Conservation (phyloP, 2,329 filamentous ascomycete genomes). For the Lachnellula occidentalis region DNA sequence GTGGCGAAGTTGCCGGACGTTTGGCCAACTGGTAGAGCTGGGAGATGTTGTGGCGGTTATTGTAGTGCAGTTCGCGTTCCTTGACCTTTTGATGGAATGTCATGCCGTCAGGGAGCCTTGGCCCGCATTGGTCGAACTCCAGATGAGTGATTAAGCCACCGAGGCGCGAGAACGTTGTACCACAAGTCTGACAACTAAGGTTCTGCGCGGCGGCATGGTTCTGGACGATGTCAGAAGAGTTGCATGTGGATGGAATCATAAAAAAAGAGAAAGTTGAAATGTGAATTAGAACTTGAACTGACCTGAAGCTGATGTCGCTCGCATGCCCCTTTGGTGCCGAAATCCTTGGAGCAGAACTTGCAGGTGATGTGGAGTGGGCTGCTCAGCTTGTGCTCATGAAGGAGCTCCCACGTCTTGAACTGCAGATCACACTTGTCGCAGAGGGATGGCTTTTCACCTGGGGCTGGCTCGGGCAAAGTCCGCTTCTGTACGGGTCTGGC, state of each 20-base stretch:
- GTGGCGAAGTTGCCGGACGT: neutral
- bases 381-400: conserved; percentile 12
- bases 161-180: neutral
- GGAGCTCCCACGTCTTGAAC: conserved; percentile 2
- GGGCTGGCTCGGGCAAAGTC: neutral
- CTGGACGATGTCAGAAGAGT: neutral
- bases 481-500: neutral
- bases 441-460: neutral
- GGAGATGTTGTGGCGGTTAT: neutral
- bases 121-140: neutral
- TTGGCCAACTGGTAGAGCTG: neutral
- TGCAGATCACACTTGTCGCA: conserved; percentile 4
- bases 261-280: neutral
- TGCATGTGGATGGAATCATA: neutral
- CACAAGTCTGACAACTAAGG: neutral
- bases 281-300: neutral
- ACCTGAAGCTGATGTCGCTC: conserved; percentile 5
- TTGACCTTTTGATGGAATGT: neutral
- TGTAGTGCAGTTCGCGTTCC: neutral
- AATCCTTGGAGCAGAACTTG: conserved; percentile 14
- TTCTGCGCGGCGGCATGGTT: neutral
- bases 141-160: neutral
- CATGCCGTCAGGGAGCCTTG: neutral
- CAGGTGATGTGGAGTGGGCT: conserved; percentile 6
- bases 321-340: conserved; percentile 9